Conservation (phyloP, 495 filamentous ascomycete species). For the Pseudevernia furfuracea region DNA sequence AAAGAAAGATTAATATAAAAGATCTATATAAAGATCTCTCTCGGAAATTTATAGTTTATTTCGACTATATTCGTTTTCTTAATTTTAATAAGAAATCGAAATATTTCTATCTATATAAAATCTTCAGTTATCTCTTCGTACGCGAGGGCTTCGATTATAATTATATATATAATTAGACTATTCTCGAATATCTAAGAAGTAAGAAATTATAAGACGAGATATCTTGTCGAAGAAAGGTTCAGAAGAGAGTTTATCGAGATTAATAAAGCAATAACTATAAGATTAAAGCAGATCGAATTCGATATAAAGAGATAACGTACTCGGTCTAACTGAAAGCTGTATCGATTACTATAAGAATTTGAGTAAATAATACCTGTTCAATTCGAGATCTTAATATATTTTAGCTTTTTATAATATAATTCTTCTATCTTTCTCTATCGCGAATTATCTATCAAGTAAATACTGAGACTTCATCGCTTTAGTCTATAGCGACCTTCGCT, state of each 20-base stretch:
- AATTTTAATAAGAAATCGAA: constrained; percentile 27
- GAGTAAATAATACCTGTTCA: no score
- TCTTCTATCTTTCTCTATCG: neutral
- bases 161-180: constrained; percentile 31
- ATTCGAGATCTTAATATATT: no score
- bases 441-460: neutral
- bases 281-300: no score
- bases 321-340: no score
- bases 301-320: no score
- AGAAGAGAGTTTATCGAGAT: neutral
- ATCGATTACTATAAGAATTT: no score
- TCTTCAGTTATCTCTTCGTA: constrained; percentile 28
- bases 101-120: constrained; percentile 22
- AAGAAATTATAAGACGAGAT: neutral
- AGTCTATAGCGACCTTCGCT: neutral
- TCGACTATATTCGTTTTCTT: constrained; percentile 27
- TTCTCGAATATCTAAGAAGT: constrained; percentile 15
- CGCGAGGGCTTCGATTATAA: constrained; percentile 30
- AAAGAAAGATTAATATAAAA: constrained; percentile 17
- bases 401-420: no score
- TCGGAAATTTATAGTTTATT: constrained; percentile 20
- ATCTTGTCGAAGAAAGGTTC: neutral
- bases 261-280: neutral
- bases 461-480: neutral
- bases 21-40: constrained; percentile 17